Percentiles rank a stretch among this genome's conserved stretches.
phyloP scores from a whole-genome alignment of 208 protist species.

The Endotrypanum monterogeii region DNA sequence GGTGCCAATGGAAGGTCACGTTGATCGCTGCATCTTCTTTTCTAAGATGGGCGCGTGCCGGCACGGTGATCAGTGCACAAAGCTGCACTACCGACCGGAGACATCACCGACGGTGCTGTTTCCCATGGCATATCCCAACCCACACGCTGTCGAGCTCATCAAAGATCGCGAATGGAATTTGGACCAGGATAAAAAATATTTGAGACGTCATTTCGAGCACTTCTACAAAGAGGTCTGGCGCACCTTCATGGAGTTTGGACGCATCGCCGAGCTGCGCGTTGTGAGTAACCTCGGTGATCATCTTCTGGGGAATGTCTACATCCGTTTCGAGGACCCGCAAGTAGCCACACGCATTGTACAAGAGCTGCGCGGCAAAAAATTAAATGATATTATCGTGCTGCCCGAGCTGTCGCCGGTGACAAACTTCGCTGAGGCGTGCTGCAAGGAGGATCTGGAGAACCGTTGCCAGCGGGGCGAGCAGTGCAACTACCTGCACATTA shows the following conservation, averaged over 20 bases:
- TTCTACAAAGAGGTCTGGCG: slow-evolving; percentile 97
- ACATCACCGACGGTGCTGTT: slow-evolving; percentile 96
- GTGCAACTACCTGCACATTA: slow-evolving; percentile 99
- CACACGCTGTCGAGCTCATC: slow-evolving; percentile 65
- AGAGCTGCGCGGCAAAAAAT: slow-evolving; percentile 87
- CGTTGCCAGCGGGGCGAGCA: slow-evolving; percentile 93
- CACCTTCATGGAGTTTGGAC: slow-evolving; percentile 93
- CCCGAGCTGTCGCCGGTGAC: slow-evolving; percentile 98
- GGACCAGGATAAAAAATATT: slow-evolving; percentile 83
- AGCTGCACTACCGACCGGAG: slow-evolving; percentile 93
- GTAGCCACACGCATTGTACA: slow-evolving; percentile 82
- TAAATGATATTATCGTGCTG: slow-evolving; percentile 82
- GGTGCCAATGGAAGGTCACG: slow-evolving; percentile 3
- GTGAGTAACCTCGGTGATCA: slow-evolving; percentile 98
- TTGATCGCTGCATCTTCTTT: slow-evolving; percentile 94
- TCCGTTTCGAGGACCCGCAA: slow-evolving; percentile 93
- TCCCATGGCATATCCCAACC: slow-evolving; percentile 97
- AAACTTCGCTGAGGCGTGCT: slow-evolving; percentile 98
- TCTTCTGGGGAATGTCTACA: slow-evolving; percentile 98
- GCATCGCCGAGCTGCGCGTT: slow-evolving; percentile 95
- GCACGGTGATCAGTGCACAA: slow-evolving; percentile 96
- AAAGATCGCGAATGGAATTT: slow-evolving; percentile 55
- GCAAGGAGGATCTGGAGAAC: slow-evolving; percentile 95
- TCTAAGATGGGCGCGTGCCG: slow-evolving; percentile 98
- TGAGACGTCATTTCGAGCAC: slow-evolving; percentile 95